phyloP scores from a whole-genome alignment of 2,329 filamentous ascomycete species.

The Diplodia corticola region DNA sequence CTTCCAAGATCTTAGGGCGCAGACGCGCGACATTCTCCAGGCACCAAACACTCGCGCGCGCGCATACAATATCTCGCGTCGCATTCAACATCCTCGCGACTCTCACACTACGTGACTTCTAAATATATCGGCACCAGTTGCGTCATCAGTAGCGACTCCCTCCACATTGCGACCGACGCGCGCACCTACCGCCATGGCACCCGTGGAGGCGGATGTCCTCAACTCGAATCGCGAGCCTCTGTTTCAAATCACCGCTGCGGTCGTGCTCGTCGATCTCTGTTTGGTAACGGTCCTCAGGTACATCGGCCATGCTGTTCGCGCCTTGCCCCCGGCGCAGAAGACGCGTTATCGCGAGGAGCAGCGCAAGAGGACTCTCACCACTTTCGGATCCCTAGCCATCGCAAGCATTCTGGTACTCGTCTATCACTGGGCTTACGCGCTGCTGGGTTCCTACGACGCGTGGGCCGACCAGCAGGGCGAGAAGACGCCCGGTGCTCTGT shows the following conservation, averaged over 20 bases:
- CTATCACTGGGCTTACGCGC: conserved; percentile 48
- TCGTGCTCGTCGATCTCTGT: conserved; percentile 34
- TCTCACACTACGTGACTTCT: background rate
- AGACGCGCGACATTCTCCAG: background rate
- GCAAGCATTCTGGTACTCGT: conserved; percentile 48
- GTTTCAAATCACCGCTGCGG: conserved; percentile 35
- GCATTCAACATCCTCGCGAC: background rate
- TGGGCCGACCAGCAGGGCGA: conserved; percentile 50
- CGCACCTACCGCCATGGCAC: conserved; percentile 33
- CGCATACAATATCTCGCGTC: background rate
- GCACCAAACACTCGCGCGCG: background rate
- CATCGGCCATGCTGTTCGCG: conserved; percentile 34
- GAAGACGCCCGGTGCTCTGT: conserved; percentile 44
- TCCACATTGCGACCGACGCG: conserved; percentile 5
- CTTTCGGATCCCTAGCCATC: conserved; percentile 49
- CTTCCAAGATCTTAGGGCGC: background rate
- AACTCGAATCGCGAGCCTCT: conserved; percentile 38
- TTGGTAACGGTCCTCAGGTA: conserved; percentile 34
- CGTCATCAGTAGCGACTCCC: conserved; percentile 10
- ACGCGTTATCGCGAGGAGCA: conserved; percentile 36
- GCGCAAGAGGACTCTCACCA: conserved; percentile 35
- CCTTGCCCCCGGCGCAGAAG: conserved; percentile 36
- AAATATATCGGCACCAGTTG: conserved; percentile 16
- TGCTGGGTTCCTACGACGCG: conserved; percentile 50
- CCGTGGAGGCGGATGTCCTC: conserved; percentile 35